Conservation (phyloP, 306 rosid genomes). For the Gillenia trifoliata region DNA sequence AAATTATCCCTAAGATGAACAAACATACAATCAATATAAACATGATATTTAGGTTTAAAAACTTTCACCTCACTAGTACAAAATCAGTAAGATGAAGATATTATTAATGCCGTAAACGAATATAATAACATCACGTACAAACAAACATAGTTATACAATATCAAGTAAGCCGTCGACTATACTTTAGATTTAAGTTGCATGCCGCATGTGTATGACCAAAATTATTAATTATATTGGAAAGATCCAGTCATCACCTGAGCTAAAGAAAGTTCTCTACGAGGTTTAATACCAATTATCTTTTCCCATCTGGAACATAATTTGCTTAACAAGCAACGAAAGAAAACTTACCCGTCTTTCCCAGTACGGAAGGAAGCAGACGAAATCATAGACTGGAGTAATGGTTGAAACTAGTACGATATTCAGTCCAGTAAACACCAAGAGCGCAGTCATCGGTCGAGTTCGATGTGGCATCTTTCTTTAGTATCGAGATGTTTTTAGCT, state of each 20-base stretch:
- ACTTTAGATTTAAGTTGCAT: not conserved
- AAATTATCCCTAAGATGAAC: not conserved
- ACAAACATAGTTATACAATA: not conserved
- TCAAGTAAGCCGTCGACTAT: not conserved
- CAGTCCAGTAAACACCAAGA: conserved; percentile 65
- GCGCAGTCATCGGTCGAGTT: conserved; percentile 71
- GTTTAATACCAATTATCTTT: not conserved
- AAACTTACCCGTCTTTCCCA: conserved; percentile 77
- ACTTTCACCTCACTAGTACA: not conserved
- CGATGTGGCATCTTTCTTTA: conserved; percentile 60
- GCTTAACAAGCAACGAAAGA: not conserved
- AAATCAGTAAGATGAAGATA: not conserved
- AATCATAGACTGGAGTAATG: conserved; percentile 70
- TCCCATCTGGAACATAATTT: not conserved
- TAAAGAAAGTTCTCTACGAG: not conserved
- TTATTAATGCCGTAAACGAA: not conserved
- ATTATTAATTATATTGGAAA: not conserved
- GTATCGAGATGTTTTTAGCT: not conserved
- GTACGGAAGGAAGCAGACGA: conserved; percentile 74
- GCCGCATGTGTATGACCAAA: not conserved
- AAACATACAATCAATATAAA: not conserved
- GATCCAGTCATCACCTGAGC: not conserved
- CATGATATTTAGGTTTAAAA: not conserved
- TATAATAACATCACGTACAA: not conserved
- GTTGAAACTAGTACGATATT: conserved; percentile 57